Evolutionary conservation across 139 green algal genomes (phyloP).

Genomic region (Chlorella sp.): DNA sequence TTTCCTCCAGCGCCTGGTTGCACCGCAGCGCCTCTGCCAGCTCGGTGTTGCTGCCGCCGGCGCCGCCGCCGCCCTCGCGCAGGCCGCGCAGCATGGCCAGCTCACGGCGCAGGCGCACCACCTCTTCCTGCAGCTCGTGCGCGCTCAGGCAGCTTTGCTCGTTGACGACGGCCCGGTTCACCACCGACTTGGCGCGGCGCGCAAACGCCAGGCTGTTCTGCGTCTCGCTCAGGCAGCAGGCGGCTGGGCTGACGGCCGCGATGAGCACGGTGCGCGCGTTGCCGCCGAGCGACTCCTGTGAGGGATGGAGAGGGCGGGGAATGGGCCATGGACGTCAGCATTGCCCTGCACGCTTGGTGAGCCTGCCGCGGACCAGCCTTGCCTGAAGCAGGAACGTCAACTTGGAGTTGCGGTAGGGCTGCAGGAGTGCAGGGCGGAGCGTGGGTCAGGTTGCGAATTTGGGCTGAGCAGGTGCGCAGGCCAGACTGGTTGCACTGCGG

Average conservation of each 20-base stretch:
- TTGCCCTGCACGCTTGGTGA: too few relatives aligned
- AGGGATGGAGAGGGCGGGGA: too few relatives aligned
- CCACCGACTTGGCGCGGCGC: slow-evolving; percentile 40
- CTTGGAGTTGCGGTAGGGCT: slow-evolving; percentile 69
- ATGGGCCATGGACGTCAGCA: too few relatives aligned
- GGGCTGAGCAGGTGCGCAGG: too few relatives aligned
- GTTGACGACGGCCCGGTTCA: slow-evolving; percentile 56
- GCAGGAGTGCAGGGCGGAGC: too few relatives aligned
- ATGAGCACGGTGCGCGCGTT: slow-evolving; percentile 52
- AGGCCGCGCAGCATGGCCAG: slow-evolving; percentile 17
- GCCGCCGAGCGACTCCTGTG: slow-evolving; percentile 14
- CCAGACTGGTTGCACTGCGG: too few relatives aligned
- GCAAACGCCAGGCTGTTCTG: slow-evolving; percentile 60
- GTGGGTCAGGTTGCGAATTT: too few relatives aligned
- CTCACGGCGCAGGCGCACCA: slow-evolving; percentile 33
- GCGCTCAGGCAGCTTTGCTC: slow-evolving; percentile 43
- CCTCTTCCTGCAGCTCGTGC: slow-evolving; percentile 32
- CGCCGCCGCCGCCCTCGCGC: background rate
- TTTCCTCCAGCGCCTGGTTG: slow-evolving; percentile 10
- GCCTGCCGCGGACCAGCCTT: too few relatives aligned
- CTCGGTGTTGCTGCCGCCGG: slow-evolving; percentile 1
- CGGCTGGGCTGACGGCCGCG: slow-evolving; percentile 53
- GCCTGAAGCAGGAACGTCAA: slow-evolving; percentile 63
- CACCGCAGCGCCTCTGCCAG: slow-evolving; percentile 22
- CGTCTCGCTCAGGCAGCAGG: slow-evolving; percentile 44